These are phyloP conservation scores for Chaetomiaceae sp. DNA, from an alignment of 2,329 filamentous ascomycete genomes.

Conservation along the genomic window DNA sequence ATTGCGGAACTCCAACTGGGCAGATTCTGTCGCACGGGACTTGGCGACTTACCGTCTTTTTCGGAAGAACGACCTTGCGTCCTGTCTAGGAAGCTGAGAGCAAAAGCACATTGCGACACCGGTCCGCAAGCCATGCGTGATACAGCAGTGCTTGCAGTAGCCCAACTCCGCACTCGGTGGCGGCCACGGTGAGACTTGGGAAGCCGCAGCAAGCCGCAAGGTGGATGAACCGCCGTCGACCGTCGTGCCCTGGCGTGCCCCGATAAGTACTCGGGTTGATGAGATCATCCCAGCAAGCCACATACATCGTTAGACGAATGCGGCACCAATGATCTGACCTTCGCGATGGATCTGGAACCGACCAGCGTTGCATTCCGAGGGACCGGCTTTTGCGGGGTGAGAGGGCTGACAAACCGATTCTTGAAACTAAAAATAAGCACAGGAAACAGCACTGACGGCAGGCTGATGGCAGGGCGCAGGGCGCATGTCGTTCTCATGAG, in stretches of 20 bases:
- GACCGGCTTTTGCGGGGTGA: background rate
- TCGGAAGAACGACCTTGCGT: constrained; percentile 2
- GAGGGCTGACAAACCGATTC: constrained; percentile 6
- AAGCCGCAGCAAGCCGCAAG: constrained; percentile 15
- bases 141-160: background rate
- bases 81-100: constrained; percentile 5
- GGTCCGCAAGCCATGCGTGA: constrained; percentile 6
- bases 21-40: background rate
- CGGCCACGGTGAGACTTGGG: background rate
- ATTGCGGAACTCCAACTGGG: constrained; percentile 3
- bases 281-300: constrained; percentile 3
- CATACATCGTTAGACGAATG: background rate
- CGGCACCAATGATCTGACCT: background rate
- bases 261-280: constrained; percentile 3
- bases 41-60: constrained; percentile 11
- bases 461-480: background rate
- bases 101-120: constrained; percentile 8
- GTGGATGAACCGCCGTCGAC: no score
- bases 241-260: no score
- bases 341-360: background rate
- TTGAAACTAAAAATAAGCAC: background rate
- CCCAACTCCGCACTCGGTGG: background rate
- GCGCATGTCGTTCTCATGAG: background rate
- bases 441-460: background rate
- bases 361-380: constrained; percentile 4